Evolutionary conservation across 2,329 filamentous ascomycete species (phyloP).

Genomic region (Phaeoacremonium minimum): DNA sequence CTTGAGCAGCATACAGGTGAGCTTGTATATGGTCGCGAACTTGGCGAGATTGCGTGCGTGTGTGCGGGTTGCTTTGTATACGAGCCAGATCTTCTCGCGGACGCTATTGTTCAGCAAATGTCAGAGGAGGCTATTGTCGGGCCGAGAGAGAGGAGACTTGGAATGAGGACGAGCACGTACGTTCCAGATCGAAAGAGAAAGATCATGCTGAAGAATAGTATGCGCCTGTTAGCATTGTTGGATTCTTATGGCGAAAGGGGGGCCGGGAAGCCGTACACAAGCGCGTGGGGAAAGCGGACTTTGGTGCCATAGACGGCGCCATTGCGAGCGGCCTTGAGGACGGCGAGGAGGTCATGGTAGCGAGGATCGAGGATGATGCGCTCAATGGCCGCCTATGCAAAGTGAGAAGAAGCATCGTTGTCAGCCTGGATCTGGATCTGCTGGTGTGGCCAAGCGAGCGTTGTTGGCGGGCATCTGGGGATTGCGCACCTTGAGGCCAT

Average conservation of each 20-base stretch:
- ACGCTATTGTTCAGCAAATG: conserved; percentile 40
- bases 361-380: conserved; percentile 74
- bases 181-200: conserved; percentile 92
- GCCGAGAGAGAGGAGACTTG: conserved; percentile 3
- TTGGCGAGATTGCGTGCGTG: conserved; percentile 89
- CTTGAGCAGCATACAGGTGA: conserved; percentile 70
- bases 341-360: conserved; percentile 78
- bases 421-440: conserved; percentile 3
- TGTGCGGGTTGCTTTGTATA: conserved; percentile 81
- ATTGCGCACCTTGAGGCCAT: conserved; percentile 15
- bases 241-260: not conserved
- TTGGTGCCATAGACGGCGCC: conserved; percentile 95
- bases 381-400: conserved; percentile 62
- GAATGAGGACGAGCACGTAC: conserved; percentile 39
- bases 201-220: conserved; percentile 65
- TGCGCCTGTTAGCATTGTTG: not conserved
- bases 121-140: not conserved
- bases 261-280: conserved; percentile 61
- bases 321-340: conserved; percentile 93
- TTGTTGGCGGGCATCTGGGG: not conserved
- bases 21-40: conserved; percentile 90
- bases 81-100: conserved; percentile 70
- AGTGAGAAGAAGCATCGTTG: no score
- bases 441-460: not conserved
- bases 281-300: conserved; percentile 95